phyloP scores from a whole-genome alignment of 1,139 yeast genomes.

The Pneumocystis murina region DNA sequence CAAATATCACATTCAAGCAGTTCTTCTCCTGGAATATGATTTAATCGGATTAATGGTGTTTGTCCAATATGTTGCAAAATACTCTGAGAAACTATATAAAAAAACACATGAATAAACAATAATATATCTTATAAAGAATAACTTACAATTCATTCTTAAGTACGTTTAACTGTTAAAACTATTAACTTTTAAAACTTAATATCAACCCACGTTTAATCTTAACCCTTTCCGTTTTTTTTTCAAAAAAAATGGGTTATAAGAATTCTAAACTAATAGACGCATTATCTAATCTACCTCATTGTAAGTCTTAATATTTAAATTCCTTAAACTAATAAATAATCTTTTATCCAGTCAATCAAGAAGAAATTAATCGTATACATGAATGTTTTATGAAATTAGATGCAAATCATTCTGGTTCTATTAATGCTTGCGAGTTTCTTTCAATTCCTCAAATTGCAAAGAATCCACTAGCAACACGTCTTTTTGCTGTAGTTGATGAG shows the following conservation, averaged over 20 bases:
- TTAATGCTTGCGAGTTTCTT: slow-evolving; percentile 78
- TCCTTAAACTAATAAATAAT: background rate
- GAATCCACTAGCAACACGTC: slow-evolving; percentile 77
- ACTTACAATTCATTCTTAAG: no score
- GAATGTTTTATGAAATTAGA: slow-evolving; percentile 92
- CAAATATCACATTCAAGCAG: slow-evolving; percentile 48
- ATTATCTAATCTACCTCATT: background rate
- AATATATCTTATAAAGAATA: no score
- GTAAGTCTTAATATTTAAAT: background rate
- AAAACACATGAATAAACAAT: background rate
- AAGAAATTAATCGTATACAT: slow-evolving; percentile 80
- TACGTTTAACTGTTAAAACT: no score
- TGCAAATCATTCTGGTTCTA: slow-evolving; percentile 81
- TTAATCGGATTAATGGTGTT: slow-evolving; percentile 64
- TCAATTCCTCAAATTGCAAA: slow-evolving; percentile 84
- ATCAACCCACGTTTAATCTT: no score
- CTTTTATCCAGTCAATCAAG: slow-evolving; percentile 42
- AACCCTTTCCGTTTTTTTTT: no score
- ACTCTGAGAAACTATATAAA: slow-evolving; percentile 16
- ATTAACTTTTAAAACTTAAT: no score
- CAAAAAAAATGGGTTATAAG: background rate
- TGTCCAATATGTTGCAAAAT: slow-evolving; percentile 59
- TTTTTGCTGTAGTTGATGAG: slow-evolving; percentile 87
- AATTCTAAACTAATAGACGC: background rate
- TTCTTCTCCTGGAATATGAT: slow-evolving; percentile 59